These are phyloP conservation scores for Linderniella brevidens DNA, from an alignment of 257 asterid genomes.

Conservation along the genomic window DNA sequence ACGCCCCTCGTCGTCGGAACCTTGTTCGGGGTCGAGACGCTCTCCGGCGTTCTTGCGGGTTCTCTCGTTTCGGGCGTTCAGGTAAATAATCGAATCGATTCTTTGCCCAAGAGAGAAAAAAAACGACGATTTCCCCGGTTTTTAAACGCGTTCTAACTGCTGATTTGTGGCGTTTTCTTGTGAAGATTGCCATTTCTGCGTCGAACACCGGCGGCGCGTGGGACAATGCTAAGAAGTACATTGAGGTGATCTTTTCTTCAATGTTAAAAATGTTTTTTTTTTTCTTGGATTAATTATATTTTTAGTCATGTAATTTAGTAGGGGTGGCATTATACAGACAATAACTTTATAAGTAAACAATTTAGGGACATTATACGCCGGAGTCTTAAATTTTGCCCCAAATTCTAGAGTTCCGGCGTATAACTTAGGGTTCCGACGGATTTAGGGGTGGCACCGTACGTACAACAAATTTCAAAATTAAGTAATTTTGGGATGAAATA, in stretches of 20 bases:
- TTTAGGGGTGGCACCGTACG: too few species aligned
- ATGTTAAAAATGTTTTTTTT: background rate
- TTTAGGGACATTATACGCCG: too few species aligned
- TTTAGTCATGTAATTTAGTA: background rate
- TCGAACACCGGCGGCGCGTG: constrained; percentile 75
- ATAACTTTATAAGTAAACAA: too few species aligned
- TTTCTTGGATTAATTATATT: background rate
- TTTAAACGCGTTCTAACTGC: background rate
- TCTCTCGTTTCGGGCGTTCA: constrained; percentile 89
- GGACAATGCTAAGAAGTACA: constrained; percentile 66
- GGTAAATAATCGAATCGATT: constrained; percentile 22
- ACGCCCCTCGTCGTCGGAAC: constrained; percentile 74
- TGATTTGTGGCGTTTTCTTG: background rate
- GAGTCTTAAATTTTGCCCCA: too few species aligned
- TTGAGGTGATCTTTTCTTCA: constrained; percentile 22
- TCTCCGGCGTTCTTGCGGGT: constrained; percentile 84
- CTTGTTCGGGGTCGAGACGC: constrained; percentile 86
- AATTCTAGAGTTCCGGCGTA: too few species aligned
- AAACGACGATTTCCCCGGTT: too few species aligned
- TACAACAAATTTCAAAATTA: too few species aligned
- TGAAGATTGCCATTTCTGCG: constrained; percentile 49
- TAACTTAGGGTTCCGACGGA: too few species aligned
- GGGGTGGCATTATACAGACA: too few species aligned
- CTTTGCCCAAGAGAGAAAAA: too few species aligned
- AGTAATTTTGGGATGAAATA: too few species aligned